Evolutionary conservation across 495 filamentous ascomycete genomes (phyloP), one percentile per base, ranked within the genome.

Genomic region (Xylaria sp.): DNA sequence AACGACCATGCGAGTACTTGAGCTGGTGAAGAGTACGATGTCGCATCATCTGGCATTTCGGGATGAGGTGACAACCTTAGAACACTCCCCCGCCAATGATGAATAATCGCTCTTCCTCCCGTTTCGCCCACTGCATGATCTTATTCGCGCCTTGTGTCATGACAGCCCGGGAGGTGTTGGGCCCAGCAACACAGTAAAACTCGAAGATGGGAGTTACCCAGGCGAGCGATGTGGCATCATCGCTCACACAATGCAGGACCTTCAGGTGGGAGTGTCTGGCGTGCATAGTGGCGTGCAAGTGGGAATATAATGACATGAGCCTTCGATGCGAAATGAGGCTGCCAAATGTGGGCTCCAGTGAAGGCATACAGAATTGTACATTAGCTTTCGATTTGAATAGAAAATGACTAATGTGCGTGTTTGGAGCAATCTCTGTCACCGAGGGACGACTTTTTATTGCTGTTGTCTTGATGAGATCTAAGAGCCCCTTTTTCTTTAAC

Each of bases 311-410:
- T 11, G 90, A 91, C 83, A 98, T 89, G 29, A 98, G 82, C 85
- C 89, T 89, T 79, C 95, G 85, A 57, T 91, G 85, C 35, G 90
- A 88, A 26, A 93, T 81, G 12, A 89, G 74, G 14, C 82, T 89
- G 52, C 79, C 82, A 76, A 95, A 97, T 68, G 90, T 84, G 0
- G 94, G 92, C 17, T 90, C 85, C 65, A 91, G 93, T 0, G 92
- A 88, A 19, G 95, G 92, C 93, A 97, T 97, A 50, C 89, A 90
- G 78, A 97, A 99, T 76, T 99, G 96, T 21, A 98, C 96, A 78
- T 99, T 98, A 21, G 90, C 90, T 53, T 91, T 86, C 26, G 93
- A 96, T 80, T 97, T 98, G 83, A 97, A 99, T 41, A 99, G 81
- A 80, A 98, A 99, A 81, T 99, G 96, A 61, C 90, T 88, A 37